Conservation (phyloP, 169 alveolate species). For the Sarcocystis neurona region DNA sequence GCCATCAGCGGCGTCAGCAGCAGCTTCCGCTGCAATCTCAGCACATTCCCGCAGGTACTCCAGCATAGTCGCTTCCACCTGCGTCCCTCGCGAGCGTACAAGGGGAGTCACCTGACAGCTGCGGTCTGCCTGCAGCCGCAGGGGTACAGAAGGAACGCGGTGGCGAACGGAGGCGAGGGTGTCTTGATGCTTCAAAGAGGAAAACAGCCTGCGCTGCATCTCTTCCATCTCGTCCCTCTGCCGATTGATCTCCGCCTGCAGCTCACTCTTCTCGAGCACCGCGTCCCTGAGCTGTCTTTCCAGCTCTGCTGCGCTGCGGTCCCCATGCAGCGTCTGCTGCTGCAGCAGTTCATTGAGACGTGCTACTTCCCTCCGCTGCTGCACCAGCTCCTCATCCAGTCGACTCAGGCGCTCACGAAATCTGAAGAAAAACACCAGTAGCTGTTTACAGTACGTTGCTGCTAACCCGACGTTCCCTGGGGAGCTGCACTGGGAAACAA, state of each 20-base stretch:
- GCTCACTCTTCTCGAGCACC: conserved; percentile 11
- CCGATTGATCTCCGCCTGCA: background rate
- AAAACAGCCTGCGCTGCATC: no score
- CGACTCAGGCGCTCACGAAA: background rate
- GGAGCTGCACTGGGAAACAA: no score
- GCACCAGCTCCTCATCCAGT: background rate
- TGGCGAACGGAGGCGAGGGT: no score
- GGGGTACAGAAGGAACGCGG: no score
- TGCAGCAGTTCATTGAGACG: background rate
- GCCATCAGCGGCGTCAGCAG: no score
- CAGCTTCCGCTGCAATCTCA: conserved; percentile 12
- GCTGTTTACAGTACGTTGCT: no score
- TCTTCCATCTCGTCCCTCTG: background rate
- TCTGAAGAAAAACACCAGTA: conserved; percentile 4
- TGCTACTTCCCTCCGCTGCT: background rate
- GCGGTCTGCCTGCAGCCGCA: conserved; percentile 10
- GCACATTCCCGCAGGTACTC: conserved; percentile 27
- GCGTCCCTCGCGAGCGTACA: conserved; percentile 20
- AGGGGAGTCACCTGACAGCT: conserved; percentile 6
- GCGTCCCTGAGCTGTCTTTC: conserved; percentile 29
- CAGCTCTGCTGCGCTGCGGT: conserved; percentile 3
- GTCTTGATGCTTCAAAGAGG: no score
- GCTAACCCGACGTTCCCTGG: no score
- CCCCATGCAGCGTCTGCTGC: background rate
- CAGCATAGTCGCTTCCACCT: background rate